phyloP scores from a whole-genome alignment of 176 grass and related monocot genomes.

The Thalia dealbata region DNA sequence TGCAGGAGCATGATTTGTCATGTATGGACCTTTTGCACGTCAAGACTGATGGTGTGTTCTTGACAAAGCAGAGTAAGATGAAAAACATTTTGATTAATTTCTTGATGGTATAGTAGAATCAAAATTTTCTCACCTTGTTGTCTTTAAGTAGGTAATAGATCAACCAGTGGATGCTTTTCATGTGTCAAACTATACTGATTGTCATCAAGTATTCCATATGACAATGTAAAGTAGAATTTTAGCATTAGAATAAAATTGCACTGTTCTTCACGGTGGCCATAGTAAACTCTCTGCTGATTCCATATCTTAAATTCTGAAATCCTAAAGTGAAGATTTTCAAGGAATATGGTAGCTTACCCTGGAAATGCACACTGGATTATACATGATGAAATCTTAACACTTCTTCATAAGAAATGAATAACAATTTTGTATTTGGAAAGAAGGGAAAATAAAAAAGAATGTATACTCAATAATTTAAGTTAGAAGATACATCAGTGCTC shows the following conservation, averaged over 20 bases:
- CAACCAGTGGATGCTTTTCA: background rate
- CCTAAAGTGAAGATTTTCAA: too few species aligned
- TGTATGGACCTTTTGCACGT: constrained; percentile 82
- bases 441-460: background rate
- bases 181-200: background rate
- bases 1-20: constrained; percentile 69
- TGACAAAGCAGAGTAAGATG: constrained; percentile 74
- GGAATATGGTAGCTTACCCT: too few species aligned
- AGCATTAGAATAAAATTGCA: background rate
- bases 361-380: background rate
- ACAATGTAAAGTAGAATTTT: background rate
- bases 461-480: background rate
- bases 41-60: constrained; percentile 69
- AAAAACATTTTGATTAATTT: background rate
- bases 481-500: too few species aligned
- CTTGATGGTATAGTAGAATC: background rate
- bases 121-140: background rate
- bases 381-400: background rate
- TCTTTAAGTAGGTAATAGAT: background rate
- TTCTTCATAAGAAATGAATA: background rate
- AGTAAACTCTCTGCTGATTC: too few species aligned
- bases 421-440: too few species aligned
- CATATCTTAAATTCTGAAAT: too few species aligned
- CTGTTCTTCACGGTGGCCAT: background rate
- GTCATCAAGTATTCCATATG: background rate